Conservation (phyloP, 2,329 filamentous ascomycete species). For the Colletotrichum somersetense region DNA sequence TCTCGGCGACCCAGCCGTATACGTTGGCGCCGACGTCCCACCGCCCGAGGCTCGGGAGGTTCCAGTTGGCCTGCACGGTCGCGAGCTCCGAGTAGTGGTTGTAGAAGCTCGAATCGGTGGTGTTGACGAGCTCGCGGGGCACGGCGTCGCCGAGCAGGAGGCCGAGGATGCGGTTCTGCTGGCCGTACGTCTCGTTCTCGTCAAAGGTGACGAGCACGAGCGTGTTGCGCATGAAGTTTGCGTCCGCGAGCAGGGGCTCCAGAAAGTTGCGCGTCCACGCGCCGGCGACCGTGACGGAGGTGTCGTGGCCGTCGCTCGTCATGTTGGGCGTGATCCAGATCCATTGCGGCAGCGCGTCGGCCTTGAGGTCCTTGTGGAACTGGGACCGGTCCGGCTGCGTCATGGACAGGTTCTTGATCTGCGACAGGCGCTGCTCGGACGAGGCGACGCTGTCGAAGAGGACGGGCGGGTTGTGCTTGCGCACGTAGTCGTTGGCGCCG, state of each 20-base stretch:
- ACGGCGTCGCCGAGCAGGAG: constrained; percentile 83
- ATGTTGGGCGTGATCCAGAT: constrained; percentile 81
- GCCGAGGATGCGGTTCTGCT: constrained; percentile 76
- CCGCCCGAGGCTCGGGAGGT: constrained; percentile 75
- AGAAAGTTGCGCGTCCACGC: constrained; percentile 77
- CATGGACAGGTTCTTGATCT: constrained; percentile 77
- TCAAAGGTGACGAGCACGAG: constrained; percentile 84
- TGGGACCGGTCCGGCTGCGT: constrained; percentile 58
- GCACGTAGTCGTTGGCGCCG: constrained; percentile 80
- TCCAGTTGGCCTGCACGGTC: constrained; percentile 78
- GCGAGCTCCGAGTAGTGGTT: constrained; percentile 79
- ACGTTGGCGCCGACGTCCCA: constrained; percentile 81
- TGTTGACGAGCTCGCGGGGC: constrained; percentile 72
- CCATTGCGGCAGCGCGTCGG: constrained; percentile 76
- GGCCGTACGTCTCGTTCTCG: constrained; percentile 78
- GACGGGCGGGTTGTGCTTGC: constrained; percentile 81
- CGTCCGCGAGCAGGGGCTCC: constrained; percentile 75
- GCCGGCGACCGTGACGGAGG: constrained; percentile 76
- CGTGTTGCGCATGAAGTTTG: constrained; percentile 80
- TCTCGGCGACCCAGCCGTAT: constrained; percentile 69
- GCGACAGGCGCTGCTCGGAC: constrained; percentile 69
- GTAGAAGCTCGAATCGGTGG: constrained; percentile 77
- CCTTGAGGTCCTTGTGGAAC: constrained; percentile 76
- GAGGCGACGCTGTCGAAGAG: constrained; percentile 75
- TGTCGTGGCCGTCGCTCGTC: constrained; percentile 83